Evolutionary conservation across 176 grass and related monocot genomes (phyloP), one percentile per base, ranked within the genome.

Genomic region (Oryza punctata): DNA sequence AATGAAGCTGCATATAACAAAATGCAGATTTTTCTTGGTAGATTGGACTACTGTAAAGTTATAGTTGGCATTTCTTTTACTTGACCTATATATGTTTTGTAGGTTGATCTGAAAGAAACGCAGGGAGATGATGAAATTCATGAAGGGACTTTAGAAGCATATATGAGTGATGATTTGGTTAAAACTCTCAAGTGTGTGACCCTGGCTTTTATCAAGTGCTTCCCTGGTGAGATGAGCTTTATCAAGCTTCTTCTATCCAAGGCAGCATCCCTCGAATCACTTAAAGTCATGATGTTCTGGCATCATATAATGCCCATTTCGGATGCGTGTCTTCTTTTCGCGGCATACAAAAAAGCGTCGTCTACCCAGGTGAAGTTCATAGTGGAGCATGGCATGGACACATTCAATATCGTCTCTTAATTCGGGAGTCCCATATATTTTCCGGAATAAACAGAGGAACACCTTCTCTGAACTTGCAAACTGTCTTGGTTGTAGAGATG

Each of bases 171-270:
- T 11, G 66, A 79, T 27, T 67, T 24, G 78, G 65, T 79, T 46
- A 64, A 18, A 19, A 79, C 21, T 67, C 77, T 79, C 41, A 67
- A 67, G 30, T 26, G 46, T 19, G 25, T 79, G 24, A 33, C 43
- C 30, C 10, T 80, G 19, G 2, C 47, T 23, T 44, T 7, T 33
- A 33, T 35, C 18, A 16, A 52, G 19, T 35, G 0, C 78, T 50
- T 68, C 21, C 27, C 28, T 50, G 67, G 67, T 33, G 78, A 68
- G 27, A 80, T 50, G 27, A 50, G 27, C 27, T 80, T 80, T 7
- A 45, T 68, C 15, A 50, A 80, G 43, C 12, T n/a, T 35, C 27
- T 80, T 21, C 78, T 68, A 6, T 67, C 78, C 25, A 80, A 80
- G 28, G 23, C 64, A 68, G 6, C 18, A 35, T 80, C 11, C 19